A percentile compares a stretch with the other conserved stretches of the same genome.
These are phyloP conservation scores for Fraxinus ornus DNA, from an alignment of 305 asterid genomes.

Conservation along the genomic window DNA sequence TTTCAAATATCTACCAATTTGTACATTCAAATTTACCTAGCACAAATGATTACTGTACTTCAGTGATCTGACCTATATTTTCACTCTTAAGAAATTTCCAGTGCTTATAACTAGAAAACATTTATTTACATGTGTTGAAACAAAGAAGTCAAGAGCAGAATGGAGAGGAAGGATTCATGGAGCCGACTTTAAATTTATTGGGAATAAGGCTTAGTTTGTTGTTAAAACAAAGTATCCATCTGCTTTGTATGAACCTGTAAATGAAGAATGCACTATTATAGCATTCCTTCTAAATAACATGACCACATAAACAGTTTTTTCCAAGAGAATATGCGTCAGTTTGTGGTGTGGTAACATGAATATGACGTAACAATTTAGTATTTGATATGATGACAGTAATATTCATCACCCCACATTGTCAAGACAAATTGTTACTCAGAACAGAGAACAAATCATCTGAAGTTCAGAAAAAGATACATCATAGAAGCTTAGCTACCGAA, in stretches of 20 bases:
- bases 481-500: neutral
- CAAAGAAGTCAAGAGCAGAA: neutral
- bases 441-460: neutral
- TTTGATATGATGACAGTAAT: constrained; percentile 10
- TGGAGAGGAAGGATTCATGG: neutral
- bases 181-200: neutral
- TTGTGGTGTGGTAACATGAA: neutral
- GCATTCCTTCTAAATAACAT: neutral
- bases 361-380: neutral
- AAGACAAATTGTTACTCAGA: constrained; percentile 8
- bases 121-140: neutral
- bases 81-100: neutral
- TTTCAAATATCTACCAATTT: neutral
- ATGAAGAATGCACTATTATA: constrained; percentile 10
- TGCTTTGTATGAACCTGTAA: neutral
- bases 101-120: neutral
- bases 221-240: neutral
- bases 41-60: neutral
- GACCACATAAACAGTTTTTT: constrained; percentile 13
- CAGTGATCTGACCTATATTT: neutral
- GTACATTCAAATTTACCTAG: neutral
- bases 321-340: constrained; percentile 7
- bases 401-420: constrained; percentile 8
- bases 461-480: neutral
- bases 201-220: neutral